Evolutionary conservation across 2,329 filamentous ascomycete genomes (phyloP).

Genomic region (Aspergillus chevalieri): DNA sequence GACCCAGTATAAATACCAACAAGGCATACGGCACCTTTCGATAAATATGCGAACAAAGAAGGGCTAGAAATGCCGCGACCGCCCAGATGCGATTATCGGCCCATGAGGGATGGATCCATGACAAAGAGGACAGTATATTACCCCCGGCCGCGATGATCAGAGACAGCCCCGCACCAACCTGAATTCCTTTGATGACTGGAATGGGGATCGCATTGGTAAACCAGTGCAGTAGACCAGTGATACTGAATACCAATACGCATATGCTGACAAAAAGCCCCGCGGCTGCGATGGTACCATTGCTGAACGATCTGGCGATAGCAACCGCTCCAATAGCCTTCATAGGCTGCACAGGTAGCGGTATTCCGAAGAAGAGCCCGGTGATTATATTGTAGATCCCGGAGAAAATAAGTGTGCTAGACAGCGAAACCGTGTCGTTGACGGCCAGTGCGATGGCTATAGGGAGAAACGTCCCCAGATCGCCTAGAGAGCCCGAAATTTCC

Average conservation of each 20-base stretch:
- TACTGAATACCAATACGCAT: conserved; percentile 68
- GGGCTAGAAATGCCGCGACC: conserved; percentile 62
- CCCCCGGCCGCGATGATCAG: conserved; percentile 72
- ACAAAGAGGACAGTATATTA: conserved; percentile 60
- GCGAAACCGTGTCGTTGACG: conserved; percentile 68
- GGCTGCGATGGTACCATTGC: conserved; percentile 66
- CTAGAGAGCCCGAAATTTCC: conserved; percentile 82
- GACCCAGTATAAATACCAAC: conserved; percentile 61
- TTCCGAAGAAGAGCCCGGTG: conserved; percentile 76
- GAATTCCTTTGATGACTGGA: conserved; percentile 89
- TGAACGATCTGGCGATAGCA: conserved; percentile 65
- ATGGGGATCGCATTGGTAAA: conserved; percentile 70
- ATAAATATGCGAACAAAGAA: conserved; percentile 61
- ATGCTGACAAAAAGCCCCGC: conserved; percentile 74
- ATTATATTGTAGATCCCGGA: conserved; percentile 80
- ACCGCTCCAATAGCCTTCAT: conserved; percentile 88
- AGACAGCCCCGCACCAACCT: conserved; percentile 82
- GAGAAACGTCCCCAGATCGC: conserved; percentile 83
- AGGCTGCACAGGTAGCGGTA: conserved; percentile 85
- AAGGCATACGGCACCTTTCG: conserved; percentile 73
- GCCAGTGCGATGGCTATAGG: conserved; percentile 84
- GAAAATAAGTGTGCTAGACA: conserved; percentile 80
- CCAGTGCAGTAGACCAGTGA: conserved; percentile 71
- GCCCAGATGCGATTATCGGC: conserved; percentile 77
- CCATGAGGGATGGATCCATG: conserved; percentile 60